A percentile compares a stretch with the other conserved stretches of the same genome.
These are phyloP conservation scores for Smittium culicis DNA, from an alignment of 371 early-diverging fungal species.

Conservation along the genomic window DNA sequence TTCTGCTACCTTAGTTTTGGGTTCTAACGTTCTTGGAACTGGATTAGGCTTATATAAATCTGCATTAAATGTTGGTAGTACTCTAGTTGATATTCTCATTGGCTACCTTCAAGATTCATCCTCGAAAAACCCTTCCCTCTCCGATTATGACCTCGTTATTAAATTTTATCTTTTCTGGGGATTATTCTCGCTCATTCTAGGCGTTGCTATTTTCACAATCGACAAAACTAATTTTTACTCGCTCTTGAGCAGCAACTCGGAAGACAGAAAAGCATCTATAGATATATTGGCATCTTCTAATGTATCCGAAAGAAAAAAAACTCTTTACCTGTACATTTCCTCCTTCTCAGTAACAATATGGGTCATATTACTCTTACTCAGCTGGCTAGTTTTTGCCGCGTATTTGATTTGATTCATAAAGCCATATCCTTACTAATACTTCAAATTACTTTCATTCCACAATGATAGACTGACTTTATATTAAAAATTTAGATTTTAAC, in stretches of 20 bases:
- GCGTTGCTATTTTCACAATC: neutral
- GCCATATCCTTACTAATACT: too few species aligned
- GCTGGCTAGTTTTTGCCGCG: neutral
- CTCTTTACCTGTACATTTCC: neutral
- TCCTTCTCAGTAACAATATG: neutral
- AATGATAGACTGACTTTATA: too few species aligned
- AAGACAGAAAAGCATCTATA: neutral
- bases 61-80: slow-evolving; percentile 44
- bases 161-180: slow-evolving; percentile 37
- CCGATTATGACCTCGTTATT: slow-evolving; percentile 40
- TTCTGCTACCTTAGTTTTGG: slow-evolving; percentile 46
- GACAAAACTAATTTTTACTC: slow-evolving; percentile 3
- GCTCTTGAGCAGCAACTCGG: neutral
- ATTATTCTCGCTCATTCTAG: neutral
- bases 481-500: too few species aligned
- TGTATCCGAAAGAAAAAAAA: neutral
- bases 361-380: neutral
- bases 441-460: too few species aligned
- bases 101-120: slow-evolving; percentile 41
- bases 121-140: slow-evolving; percentile 23
- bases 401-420: neutral
- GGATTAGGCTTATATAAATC: slow-evolving; percentile 56
- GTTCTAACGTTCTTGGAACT: slow-evolving; percentile 43
- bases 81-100: slow-evolving; percentile 47
- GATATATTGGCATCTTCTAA: neutral